phyloP scores from a whole-genome alignment of 2,329 filamentous ascomycete genomes.

The Diatrype stigma region DNA sequence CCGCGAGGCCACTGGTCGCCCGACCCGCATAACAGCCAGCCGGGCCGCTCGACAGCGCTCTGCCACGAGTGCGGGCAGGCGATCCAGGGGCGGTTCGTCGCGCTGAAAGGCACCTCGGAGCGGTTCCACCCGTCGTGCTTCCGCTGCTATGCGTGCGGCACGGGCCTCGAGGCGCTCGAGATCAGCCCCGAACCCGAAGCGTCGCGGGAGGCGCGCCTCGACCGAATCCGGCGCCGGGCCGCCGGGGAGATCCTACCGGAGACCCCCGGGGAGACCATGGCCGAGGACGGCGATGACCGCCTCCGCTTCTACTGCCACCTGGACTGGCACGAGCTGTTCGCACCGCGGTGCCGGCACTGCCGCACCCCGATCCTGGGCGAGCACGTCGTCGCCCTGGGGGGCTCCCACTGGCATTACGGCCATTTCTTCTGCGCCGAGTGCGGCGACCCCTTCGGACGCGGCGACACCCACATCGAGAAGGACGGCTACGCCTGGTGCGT shows the following conservation, averaged over 20 bases:
- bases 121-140: slow-evolving; percentile 96
- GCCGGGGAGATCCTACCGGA: slow-evolving; percentile 58
- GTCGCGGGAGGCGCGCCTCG: slow-evolving; percentile 66
- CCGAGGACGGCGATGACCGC: slow-evolving; percentile 68
- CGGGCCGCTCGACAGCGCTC: slow-evolving; percentile 57
- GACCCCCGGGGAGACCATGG: slow-evolving; percentile 57
- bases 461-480: slow-evolving; percentile 77
- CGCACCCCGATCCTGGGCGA: slow-evolving; percentile 95
- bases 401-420: slow-evolving; percentile 92
- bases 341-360: slow-evolving; percentile 91
- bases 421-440: slow-evolving; percentile 99
- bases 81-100: slow-evolving; percentile 88
- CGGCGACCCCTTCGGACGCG: slow-evolving; percentile 82
- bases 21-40: slow-evolving; percentile 40
- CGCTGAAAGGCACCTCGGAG: slow-evolving; percentile 64
- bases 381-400: slow-evolving; percentile 88
- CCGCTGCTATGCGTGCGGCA: slow-evolving; percentile 80
- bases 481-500: slow-evolving; percentile 98
- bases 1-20: slow-evolving; percentile 57
- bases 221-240: slow-evolving; percentile 62
- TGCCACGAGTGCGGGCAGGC: slow-evolving; percentile 81
- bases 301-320: slow-evolving; percentile 93
- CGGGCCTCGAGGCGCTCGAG: slow-evolving; percentile 86
- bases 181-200: slow-evolving; percentile 88
- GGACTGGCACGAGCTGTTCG: slow-evolving; percentile 96